Base-by-base conservation (phyloP, 2,329 filamentous ascomycete genomes). In the Pseudophaeomoniella oleicola region DNA sequence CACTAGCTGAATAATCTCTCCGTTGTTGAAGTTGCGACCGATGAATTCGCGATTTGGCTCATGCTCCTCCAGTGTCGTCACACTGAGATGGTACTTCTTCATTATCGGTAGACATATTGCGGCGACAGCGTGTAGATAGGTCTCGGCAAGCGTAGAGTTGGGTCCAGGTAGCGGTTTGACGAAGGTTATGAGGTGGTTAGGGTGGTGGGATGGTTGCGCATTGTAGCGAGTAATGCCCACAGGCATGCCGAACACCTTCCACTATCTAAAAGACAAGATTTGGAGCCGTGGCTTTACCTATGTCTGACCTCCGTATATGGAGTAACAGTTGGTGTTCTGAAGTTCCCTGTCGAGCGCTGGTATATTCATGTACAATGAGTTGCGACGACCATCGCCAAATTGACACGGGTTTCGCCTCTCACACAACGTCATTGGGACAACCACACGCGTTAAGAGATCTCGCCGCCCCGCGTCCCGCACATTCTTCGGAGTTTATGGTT, bases 21-120 rank as follows among this genome's bases (percentile, higher is more conserved):
- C 86, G 5, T 79, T 81, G 47, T 93, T 93, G 66, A 93, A 92
- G 53, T 93, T 92, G 38, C 85, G 80, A 3, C 85, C 85, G 30
- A 84, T 76, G 50, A 93, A 93, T 55, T 92, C 83, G 30, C 63
- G 63, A 49, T 93, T 93, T 2, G 80, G 75, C 38, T 79, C 75
- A 51, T 83, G 85, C 52, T 93, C 85, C 55, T 92, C 85, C 0
- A 93, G 66, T 2, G 77, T 71, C 53, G 71, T 78, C 35, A 83
- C 71, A 17, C 68, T 70, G 16, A 84, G 63, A 49, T 72, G 61
- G 44, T 82, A 62, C 30, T 73, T 67, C 47, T 69, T 72, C 77
- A 82, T 83, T 34, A 84, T 66, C 1, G 84, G 84, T 16, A 68
- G 65, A 52, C 83, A 87, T 71, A 87, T 79, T 38, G 85, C 85